Percentiles rank a stretch among this genome's conserved stretches.
Conservation (phyloP, 352 stramenopile genomes). For the Phytophthora nicotianae region DNA sequence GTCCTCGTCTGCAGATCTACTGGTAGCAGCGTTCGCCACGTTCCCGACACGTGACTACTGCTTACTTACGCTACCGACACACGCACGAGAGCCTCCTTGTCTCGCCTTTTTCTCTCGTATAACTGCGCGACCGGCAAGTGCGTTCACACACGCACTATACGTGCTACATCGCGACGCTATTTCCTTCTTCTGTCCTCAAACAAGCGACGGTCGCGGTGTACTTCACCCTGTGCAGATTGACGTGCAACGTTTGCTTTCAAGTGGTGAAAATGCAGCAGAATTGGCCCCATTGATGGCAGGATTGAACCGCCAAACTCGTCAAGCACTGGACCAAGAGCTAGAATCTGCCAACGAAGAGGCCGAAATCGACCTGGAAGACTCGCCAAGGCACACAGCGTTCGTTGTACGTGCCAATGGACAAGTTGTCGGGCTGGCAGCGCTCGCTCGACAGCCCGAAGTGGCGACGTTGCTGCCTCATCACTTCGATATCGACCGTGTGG, state of each 20-base stretch:
- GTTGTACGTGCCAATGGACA: slow-evolving; percentile 54
- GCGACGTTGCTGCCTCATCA: slow-evolving; percentile 57
- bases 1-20: slow-evolving; percentile 45
- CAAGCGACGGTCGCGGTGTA: slow-evolving; percentile 32
- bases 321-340: slow-evolving; percentile 44
- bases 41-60: slow-evolving; percentile 64
- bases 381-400: slow-evolving; percentile 66
- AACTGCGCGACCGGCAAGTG: slow-evolving; percentile 41
- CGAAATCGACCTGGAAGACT: slow-evolving; percentile 72
- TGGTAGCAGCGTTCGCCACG: slow-evolving; percentile 56
- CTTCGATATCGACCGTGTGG: slow-evolving; percentile 70
- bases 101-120: slow-evolving; percentile 54
- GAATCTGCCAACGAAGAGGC: slow-evolving; percentile 46
- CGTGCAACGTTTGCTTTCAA: slow-evolving; percentile 37
- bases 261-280: slow-evolving; percentile 19
- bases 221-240: slow-evolving; percentile 42
- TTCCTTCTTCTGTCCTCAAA: slow-evolving; percentile 52
- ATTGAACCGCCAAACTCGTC: slow-evolving; percentile 40
- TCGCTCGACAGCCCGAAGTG: slow-evolving; percentile 54
- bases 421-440: slow-evolving; percentile 47
- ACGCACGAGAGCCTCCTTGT: slow-evolving; percentile 50
- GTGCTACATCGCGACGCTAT: slow-evolving; percentile 61
- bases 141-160: slow-evolving; percentile 66
- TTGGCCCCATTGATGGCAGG: slow-evolving; percentile 13
- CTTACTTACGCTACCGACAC: slow-evolving; percentile 60